Conservation (phyloP, 1,284 basidiomycete genomes). For the Sporisorium exsertum region DNA sequence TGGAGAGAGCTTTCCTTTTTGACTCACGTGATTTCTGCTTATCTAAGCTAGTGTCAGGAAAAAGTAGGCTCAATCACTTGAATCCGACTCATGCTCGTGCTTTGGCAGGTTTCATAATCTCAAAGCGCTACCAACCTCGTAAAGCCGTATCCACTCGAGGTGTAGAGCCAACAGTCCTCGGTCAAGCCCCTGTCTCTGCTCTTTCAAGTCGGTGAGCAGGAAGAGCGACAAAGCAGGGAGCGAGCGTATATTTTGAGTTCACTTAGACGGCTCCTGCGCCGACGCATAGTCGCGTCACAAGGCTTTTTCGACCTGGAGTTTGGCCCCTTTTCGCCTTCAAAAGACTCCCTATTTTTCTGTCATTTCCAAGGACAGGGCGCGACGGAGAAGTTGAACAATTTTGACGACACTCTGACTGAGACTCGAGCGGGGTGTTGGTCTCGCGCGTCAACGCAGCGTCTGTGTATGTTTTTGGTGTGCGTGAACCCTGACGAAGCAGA, state of each 20-base stretch:
- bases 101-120: neutral
- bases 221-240: neutral
- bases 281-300: slow-evolving; percentile 9
- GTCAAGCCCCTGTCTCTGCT: slow-evolving; percentile 12
- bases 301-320: neutral
- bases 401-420: neutral
- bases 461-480: neutral
- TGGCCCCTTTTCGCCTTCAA: neutral
- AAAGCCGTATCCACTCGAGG: neutral
- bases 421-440: slow-evolving; percentile 12
- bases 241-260: too few relatives aligned
- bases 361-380: neutral
- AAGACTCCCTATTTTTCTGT: slow-evolving; percentile 1
- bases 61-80: neutral
- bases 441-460: slow-evolving; percentile 5
- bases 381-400: slow-evolving; percentile 11
- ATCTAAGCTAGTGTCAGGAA: neutral
- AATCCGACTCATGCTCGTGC: neutral
- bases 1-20: neutral
- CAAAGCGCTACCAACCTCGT: neutral
- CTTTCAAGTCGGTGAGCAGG: neutral
- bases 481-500: slow-evolving; percentile 14
- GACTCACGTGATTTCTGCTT: slow-evolving; percentile 3
- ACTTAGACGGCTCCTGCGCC: neutral
- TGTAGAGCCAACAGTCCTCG: neutral